Evolutionary conservation across 2,329 filamentous ascomycete genomes (phyloP).

Genomic region (Aspergillus ruber): DNA sequence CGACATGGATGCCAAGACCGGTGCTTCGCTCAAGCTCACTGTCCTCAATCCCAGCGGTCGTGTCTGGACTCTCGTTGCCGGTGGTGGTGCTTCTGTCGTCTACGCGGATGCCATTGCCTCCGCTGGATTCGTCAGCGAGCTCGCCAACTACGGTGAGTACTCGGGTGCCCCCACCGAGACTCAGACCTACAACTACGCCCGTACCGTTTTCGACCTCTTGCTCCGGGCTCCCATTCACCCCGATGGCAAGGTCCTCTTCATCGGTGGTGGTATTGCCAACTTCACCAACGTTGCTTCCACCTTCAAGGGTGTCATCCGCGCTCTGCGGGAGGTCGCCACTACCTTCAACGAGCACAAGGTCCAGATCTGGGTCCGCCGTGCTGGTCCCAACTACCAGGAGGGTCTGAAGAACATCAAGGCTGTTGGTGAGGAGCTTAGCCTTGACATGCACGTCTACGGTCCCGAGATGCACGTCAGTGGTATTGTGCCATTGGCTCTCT

Average conservation of each 20-base stretch:
- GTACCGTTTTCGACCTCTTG: slow-evolving; percentile 95
- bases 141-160: slow-evolving; percentile 99
- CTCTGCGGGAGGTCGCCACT: slow-evolving; percentile 80
- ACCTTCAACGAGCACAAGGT: slow-evolving; percentile 92
- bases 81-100: slow-evolving; percentile 98
- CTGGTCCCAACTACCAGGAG: slow-evolving; percentile 98
- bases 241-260: slow-evolving; percentile 98
- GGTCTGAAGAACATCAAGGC: slow-evolving; percentile 99
- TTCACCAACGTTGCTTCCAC: slow-evolving; percentile 99
- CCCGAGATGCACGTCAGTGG: slow-evolving; percentile 85
- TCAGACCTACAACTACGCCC: slow-evolving; percentile 98
- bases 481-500: slow-evolving; percentile 86
- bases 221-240: slow-evolving; percentile 77
- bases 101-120: slow-evolving; percentile 98
- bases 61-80: slow-evolving; percentile 96
- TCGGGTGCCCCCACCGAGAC: slow-evolving; percentile 97
- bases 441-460: slow-evolving; percentile 88
- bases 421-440: slow-evolving; percentile 84
- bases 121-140: slow-evolving; percentile 86
- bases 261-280: slow-evolving; percentile 99
- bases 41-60: slow-evolving; percentile 87
- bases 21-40: slow-evolving; percentile 96
- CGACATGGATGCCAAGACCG: slow-evolving; percentile 97
- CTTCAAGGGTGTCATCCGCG: slow-evolving; percentile 99
- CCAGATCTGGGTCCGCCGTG: slow-evolving; percentile 88